These are phyloP conservation scores for Tylopilus sp. DNA, from an alignment of 768 basidiomycete species.

Conservation along the genomic window DNA sequence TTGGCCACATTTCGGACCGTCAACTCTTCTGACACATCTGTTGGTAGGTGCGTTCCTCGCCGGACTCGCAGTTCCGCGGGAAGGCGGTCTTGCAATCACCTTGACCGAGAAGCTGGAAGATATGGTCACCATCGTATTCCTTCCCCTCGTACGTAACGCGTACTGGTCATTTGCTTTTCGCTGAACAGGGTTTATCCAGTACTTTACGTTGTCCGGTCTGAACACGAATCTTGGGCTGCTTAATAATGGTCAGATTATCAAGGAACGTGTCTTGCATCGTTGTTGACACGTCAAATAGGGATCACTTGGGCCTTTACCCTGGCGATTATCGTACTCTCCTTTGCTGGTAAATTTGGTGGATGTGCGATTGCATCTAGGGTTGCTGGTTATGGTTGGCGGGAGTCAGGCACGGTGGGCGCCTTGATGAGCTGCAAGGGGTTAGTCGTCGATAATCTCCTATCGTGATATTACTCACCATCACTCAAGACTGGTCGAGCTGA, in stretches of 20 bases:
- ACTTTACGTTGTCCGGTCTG: conserved; percentile 90
- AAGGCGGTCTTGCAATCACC: conserved; percentile 80
- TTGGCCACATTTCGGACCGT: not conserved
- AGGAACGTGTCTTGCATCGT: not conserved
- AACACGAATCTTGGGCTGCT: conserved; percentile 86
- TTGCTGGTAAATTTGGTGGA: conserved; percentile 85
- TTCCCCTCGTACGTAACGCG: conserved; percentile 60
- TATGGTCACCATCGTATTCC: conserved; percentile 84
- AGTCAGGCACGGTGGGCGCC: conserved; percentile 79
- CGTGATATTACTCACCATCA: not conserved
- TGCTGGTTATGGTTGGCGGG: conserved; percentile 74
- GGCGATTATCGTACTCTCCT: conserved; percentile 75
- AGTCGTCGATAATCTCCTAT: conserved; percentile 1
- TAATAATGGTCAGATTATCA: conserved; percentile 51
- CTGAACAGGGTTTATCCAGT: conserved; percentile 40
- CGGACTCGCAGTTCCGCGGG: conserved; percentile 80
- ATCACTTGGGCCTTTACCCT: conserved; percentile 88
- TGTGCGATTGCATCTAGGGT: conserved; percentile 68
- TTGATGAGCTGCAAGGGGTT: conserved; percentile 96
- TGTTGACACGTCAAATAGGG: conserved; percentile 35
- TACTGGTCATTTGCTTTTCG: not conserved
- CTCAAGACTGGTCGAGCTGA: conserved; percentile 81
- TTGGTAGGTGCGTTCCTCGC: conserved; percentile 81
- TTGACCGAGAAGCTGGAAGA: conserved; percentile 98
- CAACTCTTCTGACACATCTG: not conserved